phyloP scores from a whole-genome alignment of 768 basidiomycete genomes.

The Tulasnella sp. region DNA sequence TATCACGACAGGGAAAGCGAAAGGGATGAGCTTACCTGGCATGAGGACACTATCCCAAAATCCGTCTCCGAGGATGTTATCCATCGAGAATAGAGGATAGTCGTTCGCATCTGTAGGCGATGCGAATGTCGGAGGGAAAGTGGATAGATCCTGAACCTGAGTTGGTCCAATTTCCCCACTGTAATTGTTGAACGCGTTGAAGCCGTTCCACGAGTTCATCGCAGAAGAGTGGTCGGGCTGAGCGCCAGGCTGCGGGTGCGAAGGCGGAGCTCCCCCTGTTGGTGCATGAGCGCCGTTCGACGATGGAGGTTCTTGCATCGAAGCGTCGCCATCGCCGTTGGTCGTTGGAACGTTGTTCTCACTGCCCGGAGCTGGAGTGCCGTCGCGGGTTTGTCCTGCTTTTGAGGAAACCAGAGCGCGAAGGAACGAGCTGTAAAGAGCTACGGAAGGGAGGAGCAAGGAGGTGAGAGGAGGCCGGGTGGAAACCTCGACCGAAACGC shows the following conservation, averaged over 20 bases:
- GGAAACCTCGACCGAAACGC: neutral
- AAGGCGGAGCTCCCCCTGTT: neutral
- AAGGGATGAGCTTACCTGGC: conserved; percentile 46
- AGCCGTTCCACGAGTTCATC: neutral
- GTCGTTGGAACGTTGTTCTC: neutral
- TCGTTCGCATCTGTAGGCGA: conserved; percentile 11
- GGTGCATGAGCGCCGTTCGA: neutral
- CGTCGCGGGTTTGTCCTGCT: conserved; percentile 18
- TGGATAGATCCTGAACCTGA: conserved; percentile 58
- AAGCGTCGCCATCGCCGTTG: conserved; percentile 2
- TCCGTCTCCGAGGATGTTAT: conserved; percentile 61
- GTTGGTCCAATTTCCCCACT: conserved; percentile 71
- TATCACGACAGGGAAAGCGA: neutral
- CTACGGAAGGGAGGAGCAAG: conserved; percentile 22
- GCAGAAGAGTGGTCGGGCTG: neutral
- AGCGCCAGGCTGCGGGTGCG: neutral
- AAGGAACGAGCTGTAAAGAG: conserved; percentile 76
- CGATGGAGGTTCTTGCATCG: neutral
- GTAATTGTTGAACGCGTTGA: conserved; percentile 32
- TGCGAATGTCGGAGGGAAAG: conserved; percentile 83
- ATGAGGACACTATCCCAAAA: conserved; percentile 87
- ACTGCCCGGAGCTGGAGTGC: neutral
- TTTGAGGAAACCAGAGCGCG: conserved; percentile 59
- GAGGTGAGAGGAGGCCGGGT: neutral
- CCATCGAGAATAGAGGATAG: conserved; percentile 56